Evolutionary conservation across 1,139 yeast species (phyloP).

Genomic region (Citeromyces hawaiiensis): DNA sequence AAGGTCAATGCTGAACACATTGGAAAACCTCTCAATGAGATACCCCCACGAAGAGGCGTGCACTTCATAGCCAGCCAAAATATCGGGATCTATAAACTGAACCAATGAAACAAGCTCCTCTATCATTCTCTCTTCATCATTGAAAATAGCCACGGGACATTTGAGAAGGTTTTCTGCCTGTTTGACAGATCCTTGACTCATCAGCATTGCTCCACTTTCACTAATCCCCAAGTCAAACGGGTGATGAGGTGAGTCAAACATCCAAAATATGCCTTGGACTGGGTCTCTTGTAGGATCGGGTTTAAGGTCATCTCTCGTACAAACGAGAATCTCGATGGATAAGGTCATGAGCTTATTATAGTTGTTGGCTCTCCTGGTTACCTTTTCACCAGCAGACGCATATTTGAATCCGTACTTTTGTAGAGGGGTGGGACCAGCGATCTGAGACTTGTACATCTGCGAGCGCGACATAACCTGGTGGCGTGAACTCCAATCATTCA

Average conservation of each 20-base stretch:
- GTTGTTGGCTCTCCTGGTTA: constrained; percentile 16
- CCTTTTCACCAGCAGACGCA: constrained; percentile 17
- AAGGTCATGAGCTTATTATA: constrained; percentile 39
- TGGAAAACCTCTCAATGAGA: constrained; percentile 48
- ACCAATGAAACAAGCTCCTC: constrained; percentile 41
- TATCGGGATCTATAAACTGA: constrained; percentile 68
- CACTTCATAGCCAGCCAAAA: constrained; percentile 75
- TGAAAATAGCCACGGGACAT: constrained; percentile 15
- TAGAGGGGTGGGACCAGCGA: constrained; percentile 30
- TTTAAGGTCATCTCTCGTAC: constrained; percentile 28
- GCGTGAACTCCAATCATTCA: constrained; percentile 9
- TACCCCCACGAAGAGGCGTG: constrained; percentile 86
- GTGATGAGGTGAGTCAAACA: constrained; percentile 31
- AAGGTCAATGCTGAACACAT: constrained; percentile 36
- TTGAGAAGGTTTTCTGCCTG: constrained; percentile 3
- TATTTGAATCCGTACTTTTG: constrained; percentile 16
- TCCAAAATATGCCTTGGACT: constrained; percentile 50
- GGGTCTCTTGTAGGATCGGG: constrained; percentile 64
- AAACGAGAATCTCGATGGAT: constrained; percentile 54
- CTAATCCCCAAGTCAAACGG: constrained; percentile 17
- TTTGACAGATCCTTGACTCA: constrained; percentile 5
- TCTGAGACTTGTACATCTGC: constrained; percentile 29
- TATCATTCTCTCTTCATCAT: constrained; percentile 43
- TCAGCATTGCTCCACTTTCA: constrained; percentile 22
- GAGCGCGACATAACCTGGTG: constrained; percentile 4